Percentiles rank a stretch among this genome's conserved stretches.
phyloP scores from a whole-genome alignment of 768 basidiomycete genomes.

The Rhodosporidiobolus odoratus region DNA sequence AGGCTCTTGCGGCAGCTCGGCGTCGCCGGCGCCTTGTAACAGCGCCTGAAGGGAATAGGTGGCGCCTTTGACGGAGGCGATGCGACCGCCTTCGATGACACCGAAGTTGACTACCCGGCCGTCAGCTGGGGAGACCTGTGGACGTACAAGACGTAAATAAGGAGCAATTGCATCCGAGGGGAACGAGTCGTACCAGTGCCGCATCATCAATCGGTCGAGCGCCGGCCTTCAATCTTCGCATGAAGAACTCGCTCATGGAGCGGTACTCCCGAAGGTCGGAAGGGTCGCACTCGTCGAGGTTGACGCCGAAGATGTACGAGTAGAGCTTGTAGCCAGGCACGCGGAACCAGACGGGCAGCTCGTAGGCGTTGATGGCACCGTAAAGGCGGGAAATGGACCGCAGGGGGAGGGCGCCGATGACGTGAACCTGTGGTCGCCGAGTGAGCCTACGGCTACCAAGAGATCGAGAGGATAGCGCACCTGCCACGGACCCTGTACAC shows the following conservation, averaged over 20 bases:
- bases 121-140: constrained; percentile 85
- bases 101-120: constrained; percentile 90
- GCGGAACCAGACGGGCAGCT: constrained; percentile 91
- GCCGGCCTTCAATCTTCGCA: constrained; percentile 75
- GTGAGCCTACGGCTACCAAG: background rate
- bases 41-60: constrained; percentile 93
- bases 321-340: constrained; percentile 82
- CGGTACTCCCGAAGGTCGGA: constrained; percentile 70
- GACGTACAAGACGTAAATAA: constrained; percentile 4
- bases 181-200: constrained; percentile 56
- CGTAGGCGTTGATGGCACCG: constrained; percentile 90
- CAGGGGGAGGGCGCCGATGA: constrained; percentile 87
- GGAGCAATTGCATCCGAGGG: background rate
- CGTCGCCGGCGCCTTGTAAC: constrained; percentile 55
- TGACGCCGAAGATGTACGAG: constrained; percentile 82
- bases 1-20: constrained; percentile 48
- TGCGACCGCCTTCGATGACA: constrained; percentile 63
- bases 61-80: constrained; percentile 96
- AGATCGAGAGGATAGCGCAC: constrained; percentile 50
- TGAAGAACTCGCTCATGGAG: constrained; percentile 93
- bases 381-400: constrained; percentile 93
- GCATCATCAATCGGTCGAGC: constrained; percentile 71
- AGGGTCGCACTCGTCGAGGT: constrained; percentile 82
- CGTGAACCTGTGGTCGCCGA: constrained; percentile 62
- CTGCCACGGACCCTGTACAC: constrained; percentile 87